Percentiles rank a stretch among this genome's conserved stretches.
Conservation (phyloP, 2,329 filamentous ascomycete species). For the Cordyceps tenuipes region DNA sequence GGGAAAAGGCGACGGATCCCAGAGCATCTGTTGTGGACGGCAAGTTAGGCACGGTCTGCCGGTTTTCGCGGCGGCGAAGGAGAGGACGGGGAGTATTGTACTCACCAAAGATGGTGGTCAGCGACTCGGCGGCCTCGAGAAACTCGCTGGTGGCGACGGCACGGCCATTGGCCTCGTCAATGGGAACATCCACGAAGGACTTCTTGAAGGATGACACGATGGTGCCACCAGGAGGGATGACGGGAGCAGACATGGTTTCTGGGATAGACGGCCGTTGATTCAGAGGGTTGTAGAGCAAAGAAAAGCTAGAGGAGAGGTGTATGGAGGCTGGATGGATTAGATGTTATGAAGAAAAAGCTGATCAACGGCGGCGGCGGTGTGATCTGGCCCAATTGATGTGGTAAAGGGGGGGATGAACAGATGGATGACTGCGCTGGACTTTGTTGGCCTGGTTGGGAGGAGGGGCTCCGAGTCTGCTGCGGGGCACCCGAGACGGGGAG, state of each 20-base stretch:
- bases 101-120: constrained; percentile 79
- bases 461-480: background rate
- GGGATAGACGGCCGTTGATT: background rate
- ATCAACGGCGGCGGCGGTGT: background rate
- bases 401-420: background rate
- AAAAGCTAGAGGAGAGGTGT: background rate
- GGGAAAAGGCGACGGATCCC: constrained; percentile 68
- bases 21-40: constrained; percentile 43
- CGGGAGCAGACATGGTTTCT: constrained; percentile 42
- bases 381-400: background rate
- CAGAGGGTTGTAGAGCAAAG: background rate
- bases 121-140: constrained; percentile 79
- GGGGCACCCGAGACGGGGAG: background rate
- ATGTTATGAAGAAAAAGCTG: background rate
- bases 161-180: constrained; percentile 65
- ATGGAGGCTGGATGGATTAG: background rate
- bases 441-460: background rate
- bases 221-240: constrained; percentile 58
- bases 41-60: background rate
- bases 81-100: background rate
- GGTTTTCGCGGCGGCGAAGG: too few species aligned
- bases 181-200: constrained; percentile 75
- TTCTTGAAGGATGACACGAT: constrained; percentile 79
- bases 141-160: constrained; percentile 78
- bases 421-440: background rate